A percentile compares a stretch with the other conserved stretches of the same genome.
Conservation (phyloP, 805 yeast species). For the Barnettozyma wickerhamii region DNA sequence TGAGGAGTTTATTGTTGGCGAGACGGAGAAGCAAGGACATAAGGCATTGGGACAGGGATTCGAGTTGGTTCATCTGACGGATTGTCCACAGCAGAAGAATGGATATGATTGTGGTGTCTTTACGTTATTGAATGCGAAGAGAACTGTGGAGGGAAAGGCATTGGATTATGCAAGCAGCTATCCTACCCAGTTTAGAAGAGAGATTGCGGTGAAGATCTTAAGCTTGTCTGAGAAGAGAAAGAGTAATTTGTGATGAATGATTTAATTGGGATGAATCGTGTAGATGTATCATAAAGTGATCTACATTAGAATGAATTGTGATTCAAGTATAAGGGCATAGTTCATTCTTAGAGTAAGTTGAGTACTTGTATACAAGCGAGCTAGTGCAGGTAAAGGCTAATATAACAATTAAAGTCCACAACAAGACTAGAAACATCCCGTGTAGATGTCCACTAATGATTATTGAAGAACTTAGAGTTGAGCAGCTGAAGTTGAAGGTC, state of each 20-base stretch:
- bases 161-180: slow-evolving; percentile 61
- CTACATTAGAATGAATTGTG: too few species aligned
- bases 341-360: too few species aligned
- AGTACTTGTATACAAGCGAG: too few species aligned
- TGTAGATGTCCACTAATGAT: too few species aligned
- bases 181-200: slow-evolving; percentile 60
- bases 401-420: too few species aligned
- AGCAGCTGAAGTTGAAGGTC: too few species aligned
- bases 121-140: slow-evolving; percentile 72
- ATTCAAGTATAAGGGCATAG: too few species aligned
- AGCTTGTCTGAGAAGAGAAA: slow-evolving; percentile 1
- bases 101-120: slow-evolving; percentile 97
- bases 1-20: slow-evolving; percentile 60
- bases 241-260: slow-evolving; percentile 1
- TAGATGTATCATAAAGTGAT: not conserved
- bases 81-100: slow-evolving; percentile 83
- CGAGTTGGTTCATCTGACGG: slow-evolving; percentile 26
- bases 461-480: too few species aligned
- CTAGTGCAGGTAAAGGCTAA: too few species aligned
- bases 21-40: slow-evolving; percentile 48
- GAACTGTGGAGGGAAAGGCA: slow-evolving; percentile 45
- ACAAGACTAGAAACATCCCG: too few species aligned
- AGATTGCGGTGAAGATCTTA: slow-evolving; percentile 28
- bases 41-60: slow-evolving; percentile 30
- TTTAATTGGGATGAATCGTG: not conserved